These are phyloP conservation scores for Fusarium denticulatum DNA, from an alignment of 2,329 filamentous ascomycete genomes.

Conservation along the genomic window DNA sequence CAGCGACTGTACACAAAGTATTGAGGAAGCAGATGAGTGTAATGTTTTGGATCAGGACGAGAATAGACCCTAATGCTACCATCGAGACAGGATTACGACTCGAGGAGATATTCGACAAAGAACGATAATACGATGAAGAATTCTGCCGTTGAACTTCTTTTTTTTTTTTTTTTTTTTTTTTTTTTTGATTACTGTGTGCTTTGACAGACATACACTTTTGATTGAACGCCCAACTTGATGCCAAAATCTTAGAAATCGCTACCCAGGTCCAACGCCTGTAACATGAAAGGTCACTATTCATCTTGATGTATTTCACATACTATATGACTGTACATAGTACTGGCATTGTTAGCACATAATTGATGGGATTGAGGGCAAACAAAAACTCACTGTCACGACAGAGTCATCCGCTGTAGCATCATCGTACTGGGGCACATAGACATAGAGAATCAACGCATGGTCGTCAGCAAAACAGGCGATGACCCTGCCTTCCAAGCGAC, in stretches of 20 bases:
- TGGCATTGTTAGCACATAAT: slow-evolving; percentile 37
- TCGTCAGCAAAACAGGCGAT: slow-evolving; percentile 91
- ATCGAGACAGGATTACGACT: slow-evolving; percentile 23
- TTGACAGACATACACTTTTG: background rate
- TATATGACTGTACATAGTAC: slow-evolving; percentile 59
- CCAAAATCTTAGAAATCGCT: background rate
- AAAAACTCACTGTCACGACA: slow-evolving; percentile 72
- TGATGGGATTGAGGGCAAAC: slow-evolving; percentile 1
- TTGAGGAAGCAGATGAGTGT: slow-evolving; percentile 25
- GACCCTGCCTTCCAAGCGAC: slow-evolving; percentile 86
- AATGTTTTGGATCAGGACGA: slow-evolving; percentile 33
- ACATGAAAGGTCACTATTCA: background rate
- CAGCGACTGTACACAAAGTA: slow-evolving; percentile 19
- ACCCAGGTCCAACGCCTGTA: slow-evolving; percentile 23
- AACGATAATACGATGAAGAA: slow-evolving; percentile 36
- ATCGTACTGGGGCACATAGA: slow-evolving; percentile 79
- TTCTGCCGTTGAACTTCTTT: background rate
- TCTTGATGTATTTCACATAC: slow-evolving; percentile 33
- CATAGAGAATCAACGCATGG: slow-evolving; percentile 83
- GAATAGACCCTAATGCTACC: slow-evolving; percentile 31
- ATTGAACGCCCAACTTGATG: background rate
- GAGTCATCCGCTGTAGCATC: slow-evolving; percentile 73
- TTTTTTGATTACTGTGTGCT: background rate
- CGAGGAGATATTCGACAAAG: slow-evolving; percentile 12
- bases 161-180: too few species aligned